These are phyloP conservation scores for Aegilops bicornis DNA, from an alignment of 176 grass and related monocot species.

Conservation along the genomic window DNA sequence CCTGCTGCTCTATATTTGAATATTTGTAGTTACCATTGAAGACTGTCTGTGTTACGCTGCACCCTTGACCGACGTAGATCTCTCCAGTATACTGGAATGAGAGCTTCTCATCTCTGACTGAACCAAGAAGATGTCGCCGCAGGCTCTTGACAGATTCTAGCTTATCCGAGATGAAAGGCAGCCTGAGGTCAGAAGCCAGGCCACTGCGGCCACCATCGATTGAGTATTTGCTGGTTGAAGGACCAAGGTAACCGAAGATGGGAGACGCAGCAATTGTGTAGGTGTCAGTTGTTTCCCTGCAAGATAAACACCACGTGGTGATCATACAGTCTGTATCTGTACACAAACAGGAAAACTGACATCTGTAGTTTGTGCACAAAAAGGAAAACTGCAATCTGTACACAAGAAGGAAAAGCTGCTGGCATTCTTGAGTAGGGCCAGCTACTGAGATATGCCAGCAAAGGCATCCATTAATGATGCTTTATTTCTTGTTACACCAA, in stretches of 20 bases:
- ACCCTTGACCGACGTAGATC: constrained; percentile 60
- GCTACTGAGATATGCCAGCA: background rate
- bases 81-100: constrained; percentile 62
- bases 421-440: background rate
- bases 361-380: too few species aligned
- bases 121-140: constrained; percentile 43
- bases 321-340: background rate
- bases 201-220: constrained; percentile 46
- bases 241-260: constrained; percentile 73
- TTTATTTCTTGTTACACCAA: background rate
- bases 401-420: background rate
- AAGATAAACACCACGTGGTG: background rate
- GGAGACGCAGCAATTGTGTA: constrained; percentile 90
- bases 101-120: constrained; percentile 44
- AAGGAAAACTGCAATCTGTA: too few species aligned
- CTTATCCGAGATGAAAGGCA: constrained; percentile 63
- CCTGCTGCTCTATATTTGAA: background rate
- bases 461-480: background rate
- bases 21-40: constrained; percentile 71
- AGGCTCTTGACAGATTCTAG: constrained; percentile 49
- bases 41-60: constrained; percentile 86
- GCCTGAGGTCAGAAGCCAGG: constrained; percentile 56
- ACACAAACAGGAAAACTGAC: background rate
- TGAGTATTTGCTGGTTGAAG: constrained; percentile 58
- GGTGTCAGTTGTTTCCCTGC: constrained; percentile 84